A percentile compares a stretch with the other conserved stretches of the same genome.
Conservation (phyloP, 2,329 filamentous ascomycete genomes). For the Alternaria triticina region DNA sequence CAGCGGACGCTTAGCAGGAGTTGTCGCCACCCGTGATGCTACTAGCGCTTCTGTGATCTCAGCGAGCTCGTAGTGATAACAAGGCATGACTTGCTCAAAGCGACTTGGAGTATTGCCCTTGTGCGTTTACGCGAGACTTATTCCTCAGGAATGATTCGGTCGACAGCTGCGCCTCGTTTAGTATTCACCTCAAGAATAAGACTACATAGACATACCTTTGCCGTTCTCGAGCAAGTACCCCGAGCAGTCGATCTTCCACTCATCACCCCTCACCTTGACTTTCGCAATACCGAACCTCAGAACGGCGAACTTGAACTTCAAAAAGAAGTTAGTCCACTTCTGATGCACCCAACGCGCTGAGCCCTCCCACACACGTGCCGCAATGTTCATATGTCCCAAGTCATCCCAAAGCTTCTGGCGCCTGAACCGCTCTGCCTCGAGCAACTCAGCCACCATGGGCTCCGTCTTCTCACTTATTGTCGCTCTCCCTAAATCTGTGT, state of each 20-base stretch:
- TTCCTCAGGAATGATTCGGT: constrained; percentile 40
- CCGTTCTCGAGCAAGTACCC: constrained; percentile 43
- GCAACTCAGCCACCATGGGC: constrained; percentile 38
- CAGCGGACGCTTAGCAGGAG: background rate
- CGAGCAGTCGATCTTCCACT: constrained; percentile 47
- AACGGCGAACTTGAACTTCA: constrained; percentile 44
- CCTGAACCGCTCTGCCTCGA: constrained; percentile 38
- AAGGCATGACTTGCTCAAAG: background rate
- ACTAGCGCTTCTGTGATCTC: background rate
- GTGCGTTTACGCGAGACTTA: background rate
- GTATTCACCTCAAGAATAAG: background rate
- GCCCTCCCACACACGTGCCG: constrained; percentile 33
- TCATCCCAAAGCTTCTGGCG: constrained; percentile 35
- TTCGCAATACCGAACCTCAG: constrained; percentile 41
- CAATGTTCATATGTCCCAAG: constrained; percentile 32
- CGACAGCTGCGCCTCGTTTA: constrained; percentile 33
- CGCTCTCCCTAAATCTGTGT: constrained; percentile 34
- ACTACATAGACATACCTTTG: constrained; percentile 33
- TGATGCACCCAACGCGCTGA: constrained; percentile 42
- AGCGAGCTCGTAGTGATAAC: background rate
- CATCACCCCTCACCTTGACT: constrained; percentile 37
- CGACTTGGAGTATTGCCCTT: background rate
- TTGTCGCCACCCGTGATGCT: background rate
- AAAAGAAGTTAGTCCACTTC: constrained; percentile 46
- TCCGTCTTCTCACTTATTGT: constrained; percentile 42